These are phyloP conservation scores for Inonotus obliquus DNA, from an alignment of 1,284 basidiomycete genomes.

Conservation along the genomic window DNA sequence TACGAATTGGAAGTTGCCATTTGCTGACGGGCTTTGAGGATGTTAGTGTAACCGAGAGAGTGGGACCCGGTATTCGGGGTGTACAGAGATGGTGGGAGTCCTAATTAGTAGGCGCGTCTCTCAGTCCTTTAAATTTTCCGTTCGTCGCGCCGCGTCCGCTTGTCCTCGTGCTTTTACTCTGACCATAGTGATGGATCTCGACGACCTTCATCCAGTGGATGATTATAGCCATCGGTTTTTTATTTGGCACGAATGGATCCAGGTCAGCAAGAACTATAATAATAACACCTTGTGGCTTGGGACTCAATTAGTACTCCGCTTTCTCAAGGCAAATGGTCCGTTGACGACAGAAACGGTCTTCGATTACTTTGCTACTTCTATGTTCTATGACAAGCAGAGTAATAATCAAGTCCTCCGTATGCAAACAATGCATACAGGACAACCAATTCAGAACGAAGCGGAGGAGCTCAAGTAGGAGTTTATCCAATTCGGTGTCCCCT, in stretches of 20 bases:
- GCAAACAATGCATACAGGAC: conserved; percentile 80
- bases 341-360: conserved; percentile 73
- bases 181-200: conserved; percentile 49
- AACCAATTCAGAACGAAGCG: conserved; percentile 65
- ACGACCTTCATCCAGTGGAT: conserved; percentile 71
- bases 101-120: neutral
- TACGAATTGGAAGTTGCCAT: neutral
- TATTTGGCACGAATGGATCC: conserved; percentile 85
- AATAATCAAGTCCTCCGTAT: conserved; percentile 85
- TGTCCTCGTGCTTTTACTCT: neutral
- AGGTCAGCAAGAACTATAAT: conserved; percentile 37
- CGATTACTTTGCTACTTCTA: conserved; percentile 80
- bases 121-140: neutral
- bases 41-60: neutral
- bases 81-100: neutral
- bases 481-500: neutral
- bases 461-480: conserved; percentile 69
- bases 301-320: conserved; percentile 8
- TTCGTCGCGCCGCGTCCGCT: neutral
- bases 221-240: conserved; percentile 77
- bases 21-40: neutral
- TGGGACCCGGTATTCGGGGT: neutral
- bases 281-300: neutral
- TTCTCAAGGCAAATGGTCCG: conserved; percentile 62
- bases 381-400: conserved; percentile 88